Base-by-base conservation (phyloP, 352 stramenopile species). In the Aphanomyces euteiches region DNA sequence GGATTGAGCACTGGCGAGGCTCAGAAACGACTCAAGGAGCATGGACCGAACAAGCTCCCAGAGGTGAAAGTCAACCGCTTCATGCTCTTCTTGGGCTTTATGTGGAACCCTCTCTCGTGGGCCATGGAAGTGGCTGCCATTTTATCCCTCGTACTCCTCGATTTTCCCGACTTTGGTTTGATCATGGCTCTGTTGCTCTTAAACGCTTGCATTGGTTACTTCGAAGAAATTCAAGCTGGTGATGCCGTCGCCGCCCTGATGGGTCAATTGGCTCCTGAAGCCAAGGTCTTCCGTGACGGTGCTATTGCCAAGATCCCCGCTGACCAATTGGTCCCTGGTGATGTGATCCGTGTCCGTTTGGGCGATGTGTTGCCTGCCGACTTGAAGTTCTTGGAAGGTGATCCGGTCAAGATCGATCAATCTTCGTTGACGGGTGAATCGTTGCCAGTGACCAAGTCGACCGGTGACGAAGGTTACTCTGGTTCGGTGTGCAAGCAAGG, bases 361-460 rank as follows among this genome's bases (percentile, higher is more conserved):
- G 94, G 95, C 63, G 91, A 97, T 67, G 89, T 96, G 47, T 88
- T 98, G 63, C 95, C 95, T 7, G 92, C 92, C 17, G 95, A 98
- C 76, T 64, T 94, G 57, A 89, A 90, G 78, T 88, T 92, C 75
- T 78, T 94, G 36, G 83, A 92, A 56, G 87, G 87, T 17, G 84
- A 95, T 41, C 45, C 76, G 19, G 65, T 98, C 64, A 90, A 96
- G 68, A 89, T 96, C 28, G 87, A 96, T 68, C 89, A 98, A 78
- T 93, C 93, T 48, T 95, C 91, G 40, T 79, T 98, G 15, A 98
- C 95, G 53, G 94, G 95, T 63, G 95, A 98, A 78, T 97, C 92
- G 48, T 79, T 98, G 43, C 90, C 93, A 39, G 93, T 98, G 68
- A 92, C 89, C 45, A 93, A 92, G 83, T 77, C 77, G 72, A 75